phyloP scores from a whole-genome alignment of 1,284 basidiomycete species.

The Marasmius sp. region DNA sequence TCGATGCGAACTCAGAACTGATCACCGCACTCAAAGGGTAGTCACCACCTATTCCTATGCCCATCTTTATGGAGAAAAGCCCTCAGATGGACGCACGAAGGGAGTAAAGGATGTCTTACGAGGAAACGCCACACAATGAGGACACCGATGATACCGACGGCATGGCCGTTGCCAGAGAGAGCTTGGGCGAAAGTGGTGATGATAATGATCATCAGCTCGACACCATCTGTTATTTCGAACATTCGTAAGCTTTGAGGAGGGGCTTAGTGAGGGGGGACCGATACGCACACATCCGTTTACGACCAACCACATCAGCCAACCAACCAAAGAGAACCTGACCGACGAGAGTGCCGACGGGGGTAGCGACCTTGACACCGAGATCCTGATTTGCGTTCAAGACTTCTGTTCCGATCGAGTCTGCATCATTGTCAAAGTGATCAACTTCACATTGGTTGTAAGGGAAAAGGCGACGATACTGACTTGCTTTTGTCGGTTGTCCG shows the following conservation, averaged over 20 bases:
- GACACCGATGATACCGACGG: conserved; percentile 69
- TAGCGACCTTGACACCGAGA: conserved; percentile 66
- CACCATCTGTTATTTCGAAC: conserved; percentile 51
- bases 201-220: conserved; percentile 73
- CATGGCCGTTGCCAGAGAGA: conserved; percentile 55
- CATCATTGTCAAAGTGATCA: conserved; percentile 31
- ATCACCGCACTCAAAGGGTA: conserved; percentile 69
- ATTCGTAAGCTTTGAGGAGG: not conserved
- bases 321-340: conserved; percentile 71
- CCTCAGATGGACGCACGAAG: conserved; percentile 1
- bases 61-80: conserved; percentile 42
- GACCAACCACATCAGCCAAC: conserved; percentile 69
- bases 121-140: conserved; percentile 71
- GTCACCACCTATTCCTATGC: conserved; percentile 74
- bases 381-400: conserved; percentile 52
- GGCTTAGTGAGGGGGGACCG: not conserved
- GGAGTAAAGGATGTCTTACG: conserved; percentile 37
- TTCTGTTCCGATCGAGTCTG: conserved; percentile 21
- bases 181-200: conserved; percentile 64
- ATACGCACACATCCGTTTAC: conserved; percentile 69
- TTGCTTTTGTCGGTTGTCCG: conserved; percentile 51
- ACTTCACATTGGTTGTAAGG: not conserved
- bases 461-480: not conserved
- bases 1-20: conserved; percentile 77
- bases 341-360: conserved; percentile 45